Evolutionary conservation across 2,329 filamentous ascomycete genomes (phyloP), one percentile per base, ranked within the genome.

Genomic region (Incumbomyces delicatus): DNA sequence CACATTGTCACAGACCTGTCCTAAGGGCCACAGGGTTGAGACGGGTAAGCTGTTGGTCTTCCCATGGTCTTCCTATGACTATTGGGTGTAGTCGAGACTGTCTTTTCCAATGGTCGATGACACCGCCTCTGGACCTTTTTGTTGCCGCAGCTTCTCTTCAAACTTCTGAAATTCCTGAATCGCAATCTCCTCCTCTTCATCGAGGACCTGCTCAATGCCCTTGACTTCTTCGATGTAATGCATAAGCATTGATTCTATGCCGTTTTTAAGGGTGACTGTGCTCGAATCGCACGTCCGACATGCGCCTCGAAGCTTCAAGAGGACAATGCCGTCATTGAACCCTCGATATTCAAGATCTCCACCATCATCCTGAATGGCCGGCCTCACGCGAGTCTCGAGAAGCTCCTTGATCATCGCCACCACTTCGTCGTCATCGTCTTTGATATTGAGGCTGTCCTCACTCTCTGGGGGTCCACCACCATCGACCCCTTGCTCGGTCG

Each of bases 321-420:
- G 64, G n/a, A 95, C 92, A 52, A 83, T 77, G 0, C 92, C 92
- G 57, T 87, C 77, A 56, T 88, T 77, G 59, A 96, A 96, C 1
- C 90, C 90, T 14, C 86, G 75, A 64, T 90, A 94, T 65, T 98
- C 92, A 60, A 98, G 96, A 63, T 98, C 92, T 38, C 92, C 92
- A 40, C 92, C 92, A 57, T 98, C 92, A 64, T 96, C 92, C 65
- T 96, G 92, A 53, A 98, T 98, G 1, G 90, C 86, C 1, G 92
- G 92, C 36, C 92, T 77, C 60, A 98, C 95, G 52, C 92, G 77
- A 20, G 92, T 98, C 67, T 98, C 92, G 31, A 98, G 74, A 29
- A 98, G 72, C 69, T 98, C 92, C 71, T 96, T 95, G 69, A 98
- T 96, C 92, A 96, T 96, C 49, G 87, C 85, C 7, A 98, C 84